phyloP scores from a whole-genome alignment of 2,329 filamentous ascomycete species.

The Fusarium coffeatum region DNA sequence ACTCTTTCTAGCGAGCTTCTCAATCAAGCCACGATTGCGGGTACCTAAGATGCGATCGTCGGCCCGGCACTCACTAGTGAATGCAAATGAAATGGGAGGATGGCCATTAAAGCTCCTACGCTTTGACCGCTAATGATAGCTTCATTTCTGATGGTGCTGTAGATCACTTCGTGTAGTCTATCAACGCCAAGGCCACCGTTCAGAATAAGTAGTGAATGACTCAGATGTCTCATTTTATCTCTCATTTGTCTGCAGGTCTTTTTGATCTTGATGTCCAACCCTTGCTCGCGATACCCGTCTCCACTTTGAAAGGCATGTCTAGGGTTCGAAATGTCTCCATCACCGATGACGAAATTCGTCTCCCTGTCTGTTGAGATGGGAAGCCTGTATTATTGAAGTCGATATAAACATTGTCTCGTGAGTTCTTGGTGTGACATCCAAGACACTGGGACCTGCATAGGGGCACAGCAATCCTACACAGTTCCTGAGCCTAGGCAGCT shows the following conservation, averaged over 20 bases:
- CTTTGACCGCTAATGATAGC: slow-evolving; percentile 16
- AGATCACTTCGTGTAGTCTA: background rate
- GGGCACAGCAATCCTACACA: background rate
- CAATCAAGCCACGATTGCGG: slow-evolving; percentile 13
- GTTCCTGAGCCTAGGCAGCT: background rate
- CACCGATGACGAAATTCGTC: slow-evolving; percentile 6
- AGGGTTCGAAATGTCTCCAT: slow-evolving; percentile 6
- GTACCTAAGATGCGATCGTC: slow-evolving; percentile 9
- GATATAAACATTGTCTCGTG: background rate
- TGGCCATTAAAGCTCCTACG: background rate
- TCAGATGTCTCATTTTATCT: background rate
- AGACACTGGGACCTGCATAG: background rate
- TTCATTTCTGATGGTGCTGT: background rate
- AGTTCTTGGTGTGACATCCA: background rate
- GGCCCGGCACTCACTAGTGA: background rate
- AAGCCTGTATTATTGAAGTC: background rate
- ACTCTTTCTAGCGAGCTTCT: slow-evolving; percentile 8
- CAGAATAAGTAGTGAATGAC: background rate
- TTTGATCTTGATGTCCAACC: background rate
- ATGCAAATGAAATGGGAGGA: background rate
- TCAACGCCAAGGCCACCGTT: background rate
- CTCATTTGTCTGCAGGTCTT: background rate
- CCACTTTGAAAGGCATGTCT: background rate
- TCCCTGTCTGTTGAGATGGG: background rate
- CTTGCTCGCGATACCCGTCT: slow-evolving; percentile 3